Evolutionary conservation across 2,329 filamentous ascomycete genomes (phyloP).

Genomic region (Penicillium sp.): DNA sequence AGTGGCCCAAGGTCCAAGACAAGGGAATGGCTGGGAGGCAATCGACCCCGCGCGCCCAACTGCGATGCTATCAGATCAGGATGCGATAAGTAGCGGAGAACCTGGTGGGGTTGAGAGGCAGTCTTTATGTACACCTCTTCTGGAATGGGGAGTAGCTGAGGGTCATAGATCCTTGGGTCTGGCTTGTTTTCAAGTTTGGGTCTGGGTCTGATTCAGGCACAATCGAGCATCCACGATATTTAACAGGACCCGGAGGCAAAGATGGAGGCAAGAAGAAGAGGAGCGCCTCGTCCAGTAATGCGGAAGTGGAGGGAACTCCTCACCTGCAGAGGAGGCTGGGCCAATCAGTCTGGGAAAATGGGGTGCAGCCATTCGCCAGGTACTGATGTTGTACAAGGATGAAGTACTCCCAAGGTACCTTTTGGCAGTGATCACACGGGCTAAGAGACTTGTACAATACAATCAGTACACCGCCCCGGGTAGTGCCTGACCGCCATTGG

Average conservation of each 20-base stretch:
- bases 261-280: slow-evolving; percentile 11
- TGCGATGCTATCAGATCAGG: slow-evolving; percentile 24
- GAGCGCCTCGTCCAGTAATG: slow-evolving; percentile 26
- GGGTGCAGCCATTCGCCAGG: neutral
- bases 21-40: slow-evolving; percentile 20
- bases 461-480: neutral
- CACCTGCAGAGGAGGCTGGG: slow-evolving; percentile 36
- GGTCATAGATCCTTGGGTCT: neutral
- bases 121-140: neutral
- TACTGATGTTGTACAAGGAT: neutral
- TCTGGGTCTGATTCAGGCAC: slow-evolving; percentile 5
- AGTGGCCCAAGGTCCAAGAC: slow-evolving; percentile 4
- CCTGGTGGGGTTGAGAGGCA: neutral
- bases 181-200: neutral
- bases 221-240: slow-evolving; percentile 13
- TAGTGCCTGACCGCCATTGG: slow-evolving; percentile 32
- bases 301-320: slow-evolving; percentile 28
- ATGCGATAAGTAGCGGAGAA: neutral
- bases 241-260: slow-evolving; percentile 7
- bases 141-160: slow-evolving; percentile 1
- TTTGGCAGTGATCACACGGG: neutral
- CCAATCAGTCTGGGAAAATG: slow-evolving; percentile 30
- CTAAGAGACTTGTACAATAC: neutral
- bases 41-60: slow-evolving; percentile 29
- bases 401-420: neutral